Base-by-base conservation (phyloP, 352 stramenopile species). In the Globisporangium cylindrosporum region DNA sequence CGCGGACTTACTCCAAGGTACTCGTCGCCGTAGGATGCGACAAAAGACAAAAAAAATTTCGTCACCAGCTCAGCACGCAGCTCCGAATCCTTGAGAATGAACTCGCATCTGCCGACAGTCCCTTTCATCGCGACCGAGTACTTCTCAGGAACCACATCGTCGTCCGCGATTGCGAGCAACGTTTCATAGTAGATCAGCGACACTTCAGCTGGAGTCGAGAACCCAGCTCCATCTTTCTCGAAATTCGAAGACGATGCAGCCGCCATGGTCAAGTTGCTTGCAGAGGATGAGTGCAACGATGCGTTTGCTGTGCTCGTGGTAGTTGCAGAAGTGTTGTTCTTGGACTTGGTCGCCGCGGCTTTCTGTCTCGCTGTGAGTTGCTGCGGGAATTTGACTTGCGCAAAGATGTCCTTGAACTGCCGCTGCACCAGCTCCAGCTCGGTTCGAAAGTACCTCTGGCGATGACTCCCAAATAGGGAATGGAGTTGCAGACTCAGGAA, bases 401-500 rank as follows among this genome's bases (percentile, higher is more conserved):
- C 53, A 12, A 87, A 64, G 24, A 85, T 76, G 1, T 76, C 66
- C 49, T 77, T 77, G 65, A 85, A 90, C 38, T 80, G 74, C 3
- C 63, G 49, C 59, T 91, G 77, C 7, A 89, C 60, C 20, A 94
- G 62, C 49, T 92, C 84, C 20, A 93, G 67, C 34, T 94, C 87
- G 14, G 80, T 87, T 27, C 74, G 62, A 20, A 91, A 67, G 67
- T 94, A 94, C 34, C 79, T 80, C 38, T 89, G 77, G 0, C 79
- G 84, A 67, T 94, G 87, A 43, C 73, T 87, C 0, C 80, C 87
- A 68, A 94, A 94, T 7, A 94, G 74, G 12, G 85, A 92, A 62
- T 94, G 87, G 22, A 94, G 75, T 67, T 94, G 87, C 0, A 91
- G 73, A 55, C 73, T 78, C 24, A 94, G 74, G 61, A 94, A 94